Conservation (phyloP, 2,329 filamentous ascomycete genomes). For the Didymella arachidicola region DNA sequence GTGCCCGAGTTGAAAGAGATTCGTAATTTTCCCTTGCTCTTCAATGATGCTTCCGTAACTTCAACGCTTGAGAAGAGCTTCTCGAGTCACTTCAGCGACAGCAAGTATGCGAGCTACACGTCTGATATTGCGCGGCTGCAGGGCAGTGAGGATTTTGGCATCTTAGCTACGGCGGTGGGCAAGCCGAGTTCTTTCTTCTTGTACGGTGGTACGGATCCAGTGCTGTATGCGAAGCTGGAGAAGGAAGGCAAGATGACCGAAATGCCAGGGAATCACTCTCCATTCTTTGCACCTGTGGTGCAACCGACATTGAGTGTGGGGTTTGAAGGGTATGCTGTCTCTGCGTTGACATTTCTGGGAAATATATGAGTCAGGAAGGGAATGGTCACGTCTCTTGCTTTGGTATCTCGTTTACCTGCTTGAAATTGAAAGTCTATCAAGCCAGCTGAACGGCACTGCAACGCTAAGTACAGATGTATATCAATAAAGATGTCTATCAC, state of each 20-base stretch:
- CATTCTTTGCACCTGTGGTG: conserved; percentile 66
- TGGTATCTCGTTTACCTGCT: not conserved
- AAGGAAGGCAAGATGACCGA: conserved; percentile 57
- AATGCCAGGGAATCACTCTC: conserved; percentile 67
- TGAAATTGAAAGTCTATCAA: not conserved
- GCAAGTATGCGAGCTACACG: conserved; percentile 41
- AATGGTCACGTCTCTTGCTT: too few relatives aligned
- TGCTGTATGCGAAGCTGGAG: conserved; percentile 60
- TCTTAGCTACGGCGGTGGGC: conserved; percentile 60
- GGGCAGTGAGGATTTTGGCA: conserved; percentile 67
- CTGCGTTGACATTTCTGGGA: conserved; percentile 58
- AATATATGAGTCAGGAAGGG: conserved; percentile 14
- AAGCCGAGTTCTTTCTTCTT: conserved; percentile 64
- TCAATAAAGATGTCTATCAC: not conserved
- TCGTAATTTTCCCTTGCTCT: conserved; percentile 57
- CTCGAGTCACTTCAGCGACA: conserved; percentile 53
- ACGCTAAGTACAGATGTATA: not conserved
- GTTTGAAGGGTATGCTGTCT: conserved; percentile 59
- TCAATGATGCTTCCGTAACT: conserved; percentile 60
- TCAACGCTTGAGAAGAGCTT: conserved; percentile 56
- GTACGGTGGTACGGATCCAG: conserved; percentile 62
- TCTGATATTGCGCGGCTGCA: conserved; percentile 53
- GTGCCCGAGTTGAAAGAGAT: conserved; percentile 55
- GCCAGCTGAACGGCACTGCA: not conserved
- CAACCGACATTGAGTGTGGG: conserved; percentile 65